Evolutionary conservation across 345 rosid species (phyloP).

Genomic region (Acer saccharum): DNA sequence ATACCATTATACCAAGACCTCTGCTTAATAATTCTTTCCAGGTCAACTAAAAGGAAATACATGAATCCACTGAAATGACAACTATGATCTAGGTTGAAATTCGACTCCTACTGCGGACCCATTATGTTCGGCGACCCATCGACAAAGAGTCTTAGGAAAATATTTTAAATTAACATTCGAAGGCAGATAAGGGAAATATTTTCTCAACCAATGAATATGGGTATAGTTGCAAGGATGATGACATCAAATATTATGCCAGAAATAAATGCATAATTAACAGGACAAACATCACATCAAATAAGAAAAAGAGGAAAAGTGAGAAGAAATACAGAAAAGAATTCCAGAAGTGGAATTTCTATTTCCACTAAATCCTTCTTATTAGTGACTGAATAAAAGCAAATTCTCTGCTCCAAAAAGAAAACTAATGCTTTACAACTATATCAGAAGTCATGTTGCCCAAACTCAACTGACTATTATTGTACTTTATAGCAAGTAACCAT

Average conservation of each 20-base stretch:
- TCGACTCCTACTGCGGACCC: background rate
- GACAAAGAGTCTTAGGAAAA: background rate
- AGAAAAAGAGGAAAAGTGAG: background rate
- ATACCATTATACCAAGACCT: background rate
- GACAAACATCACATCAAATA: slow-evolving; percentile 26
- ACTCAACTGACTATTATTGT: background rate
- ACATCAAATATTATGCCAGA: slow-evolving; percentile 20
- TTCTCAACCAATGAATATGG: slow-evolving; percentile 11
- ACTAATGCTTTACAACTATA: background rate
- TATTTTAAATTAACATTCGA: slow-evolving; percentile 1
- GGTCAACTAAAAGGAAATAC: background rate
- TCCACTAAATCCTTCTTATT: slow-evolving; percentile 12
- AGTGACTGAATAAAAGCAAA: background rate
- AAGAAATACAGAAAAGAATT: slow-evolving; percentile 2
- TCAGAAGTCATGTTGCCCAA: background rate
- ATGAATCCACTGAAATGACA: background rate
- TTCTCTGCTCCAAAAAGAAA: background rate
- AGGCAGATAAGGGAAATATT: slow-evolving; percentile 5
- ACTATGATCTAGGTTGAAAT: slow-evolving; percentile 1
- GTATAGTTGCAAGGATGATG: background rate
- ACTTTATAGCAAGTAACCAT: slow-evolving; percentile 1
- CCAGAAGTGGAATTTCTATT: slow-evolving; percentile 13
- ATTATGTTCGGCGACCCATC: background rate
- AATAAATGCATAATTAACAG: slow-evolving; percentile 27
- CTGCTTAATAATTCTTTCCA: background rate